Conservation (phyloP, 2,329 filamentous ascomycete species). For the Cercospora beticola region DNA sequence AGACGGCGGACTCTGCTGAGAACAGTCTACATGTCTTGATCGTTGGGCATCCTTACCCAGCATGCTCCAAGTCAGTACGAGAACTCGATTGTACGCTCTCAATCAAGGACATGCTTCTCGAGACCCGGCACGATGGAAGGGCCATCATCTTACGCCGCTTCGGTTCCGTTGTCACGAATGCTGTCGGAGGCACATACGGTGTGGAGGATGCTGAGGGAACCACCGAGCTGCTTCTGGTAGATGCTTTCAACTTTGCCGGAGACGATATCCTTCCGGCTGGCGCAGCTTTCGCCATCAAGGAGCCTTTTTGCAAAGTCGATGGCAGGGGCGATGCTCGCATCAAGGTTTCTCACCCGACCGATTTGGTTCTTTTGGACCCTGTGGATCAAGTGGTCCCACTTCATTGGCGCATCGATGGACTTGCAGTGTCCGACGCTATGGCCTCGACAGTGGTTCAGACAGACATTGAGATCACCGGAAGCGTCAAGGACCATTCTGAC, state of each 20-base stretch:
- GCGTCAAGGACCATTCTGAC: background rate
- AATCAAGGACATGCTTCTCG: slow-evolving; percentile 5
- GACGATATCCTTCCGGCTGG: slow-evolving; percentile 1
- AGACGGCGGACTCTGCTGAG: background rate
- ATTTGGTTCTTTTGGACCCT: background rate
- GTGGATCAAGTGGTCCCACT: background rate
- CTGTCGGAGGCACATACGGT: slow-evolving; percentile 7
- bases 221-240: slow-evolving; percentile 4
- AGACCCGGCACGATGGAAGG: background rate
- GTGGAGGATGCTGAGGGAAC: slow-evolving; percentile 1
- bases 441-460: background rate
- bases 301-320: slow-evolving; percentile 9
- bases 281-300: slow-evolving; percentile 6
- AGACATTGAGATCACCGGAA: background rate
- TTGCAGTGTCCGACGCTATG: background rate
- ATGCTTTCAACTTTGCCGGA: slow-evolving; percentile 13
- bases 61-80: background rate
- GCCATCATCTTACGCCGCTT: slow-evolving; percentile 5
- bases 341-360: slow-evolving; percentile 6
- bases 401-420: background rate
- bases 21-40: background rate
- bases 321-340: slow-evolving; percentile 3
- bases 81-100: slow-evolving; percentile 1
- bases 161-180: background rate
- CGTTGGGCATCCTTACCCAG: background rate